Evolutionary conservation across 768 basidiomycete species (phyloP).

Genomic region (Lactifluus hygrophoroides): DNA sequence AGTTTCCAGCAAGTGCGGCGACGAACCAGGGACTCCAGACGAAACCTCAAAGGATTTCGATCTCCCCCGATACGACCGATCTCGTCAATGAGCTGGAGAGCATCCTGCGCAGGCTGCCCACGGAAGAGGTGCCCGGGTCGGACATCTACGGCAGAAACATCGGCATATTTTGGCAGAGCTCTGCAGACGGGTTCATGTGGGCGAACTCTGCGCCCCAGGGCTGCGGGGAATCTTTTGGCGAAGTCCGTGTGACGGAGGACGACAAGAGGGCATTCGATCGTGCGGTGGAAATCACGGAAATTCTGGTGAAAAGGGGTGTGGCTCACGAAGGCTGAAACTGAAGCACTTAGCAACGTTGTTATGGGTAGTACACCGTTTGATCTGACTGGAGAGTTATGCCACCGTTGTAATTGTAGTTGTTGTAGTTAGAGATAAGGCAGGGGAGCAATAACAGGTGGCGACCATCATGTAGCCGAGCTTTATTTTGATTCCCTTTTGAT

Average conservation of each 20-base stretch:
- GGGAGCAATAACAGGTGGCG: too few species aligned
- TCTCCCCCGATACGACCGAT: constrained; percentile 27
- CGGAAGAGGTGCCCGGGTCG: constrained; percentile 46
- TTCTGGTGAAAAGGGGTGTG: constrained; percentile 31
- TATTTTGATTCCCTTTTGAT: too few species aligned
- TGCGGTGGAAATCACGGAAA: constrained; percentile 59
- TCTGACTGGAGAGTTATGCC: too few species aligned
- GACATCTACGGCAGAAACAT: constrained; percentile 65
- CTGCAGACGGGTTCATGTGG: constrained; percentile 52
- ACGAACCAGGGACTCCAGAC: constrained; percentile 35
- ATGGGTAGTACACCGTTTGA: too few species aligned
- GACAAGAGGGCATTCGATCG: constrained; percentile 60
- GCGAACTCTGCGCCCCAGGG: constrained; percentile 53
- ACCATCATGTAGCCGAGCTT: too few species aligned
- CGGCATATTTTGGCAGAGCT: constrained; percentile 52
- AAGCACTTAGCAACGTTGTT: not conserved
- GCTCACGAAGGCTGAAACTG: too few species aligned
- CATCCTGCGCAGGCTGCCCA: constrained; percentile 54
- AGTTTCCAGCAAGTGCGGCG: constrained; percentile 42
- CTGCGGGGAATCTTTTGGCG: constrained; percentile 44
- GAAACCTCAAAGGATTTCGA: constrained; percentile 35
- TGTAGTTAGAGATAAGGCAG: too few species aligned
- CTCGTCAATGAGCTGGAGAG: constrained; percentile 50
- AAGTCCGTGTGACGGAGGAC: constrained; percentile 41
- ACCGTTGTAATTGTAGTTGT: too few species aligned